Evolutionary conservation across 768 basidiomycete species (phyloP), one percentile per base, ranked within the genome.

Genomic region (Podaxis pistillaris): DNA sequence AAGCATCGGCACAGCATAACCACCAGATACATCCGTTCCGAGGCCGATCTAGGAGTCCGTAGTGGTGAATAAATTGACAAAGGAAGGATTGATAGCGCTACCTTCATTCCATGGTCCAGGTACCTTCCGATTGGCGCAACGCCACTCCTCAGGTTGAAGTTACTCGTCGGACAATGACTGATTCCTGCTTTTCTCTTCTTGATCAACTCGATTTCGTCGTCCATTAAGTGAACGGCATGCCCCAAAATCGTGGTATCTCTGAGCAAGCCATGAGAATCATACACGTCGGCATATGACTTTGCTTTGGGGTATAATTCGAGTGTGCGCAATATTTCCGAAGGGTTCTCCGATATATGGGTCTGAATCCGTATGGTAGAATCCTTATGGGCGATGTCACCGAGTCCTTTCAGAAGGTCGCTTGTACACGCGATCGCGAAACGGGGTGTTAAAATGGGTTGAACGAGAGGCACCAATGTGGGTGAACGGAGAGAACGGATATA

Each of bases 341-440:
- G 74, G 72, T 94, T 96, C 77, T 98, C 96, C 11, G 90, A 86
- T 49, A 98, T 87, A 73, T 98, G 96, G 2, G 96, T 98, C 75
- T 98, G 96, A 56, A 97, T 90, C 58, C 83, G 83, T 36, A 98
- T 79, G 1, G 74, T 65, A 2, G 86, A 81, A 67, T 92, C 17
- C 9, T 56, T 37, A 33, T 62, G 46, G 0, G 90, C 90, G 44
- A 96, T 74, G 2, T 76, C 66, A 7, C 90, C 86, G 5, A 98
- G 79, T 4, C 76, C 74, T 0, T 69, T 50, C 55, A 98, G 81
- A 33, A 96, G 84, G n/a, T 83, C 76, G 13, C 80, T 73, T 0
- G 94, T 86, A 74, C 94, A 96, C 11, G 92, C 88, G 63, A 98
- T 90, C 24, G 96, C 96, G 73, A 98, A 98, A n/a, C 96, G 91